Base-by-base conservation (phyloP, 148 eudicot species). In the Camellia granthamiana region DNA sequence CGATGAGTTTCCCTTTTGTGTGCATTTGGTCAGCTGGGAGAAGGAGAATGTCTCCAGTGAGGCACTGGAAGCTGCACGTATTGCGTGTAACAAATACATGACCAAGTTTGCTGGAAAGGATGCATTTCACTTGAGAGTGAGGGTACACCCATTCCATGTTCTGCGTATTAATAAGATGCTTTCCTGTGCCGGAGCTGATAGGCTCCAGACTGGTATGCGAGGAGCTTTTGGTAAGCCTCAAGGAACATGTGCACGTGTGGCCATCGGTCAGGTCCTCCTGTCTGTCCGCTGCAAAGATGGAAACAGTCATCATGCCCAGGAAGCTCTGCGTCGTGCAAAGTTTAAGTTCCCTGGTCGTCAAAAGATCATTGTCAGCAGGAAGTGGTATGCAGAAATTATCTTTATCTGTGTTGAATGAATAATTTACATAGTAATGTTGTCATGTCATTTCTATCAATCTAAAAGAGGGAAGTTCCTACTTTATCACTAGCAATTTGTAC, bases 161-260 rank as follows among this genome's bases (percentile, higher is more conserved):
- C 81, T 90, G 62, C 89, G 92, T 74, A 90, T 90, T 16, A 90
- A 90, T 82, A 90, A 90, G 85, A 90, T 90, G 92, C 82, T 90
- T 72, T 90, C 92, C 11, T 89, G 92, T 84, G 92, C 92, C 75
- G 92, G 92, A 4, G 92, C 92, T 83, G 92, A 89, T 87, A 89
- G 92, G 82, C 90, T 89, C 80, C 92, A 90, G 76, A 90, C 92
- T 65, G 92, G 92, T 21, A 88, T 90, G 92, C 81, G 92, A 75
- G 92, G 92, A 19, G 92, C 92, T 79, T 90, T 90, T 79, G 92
- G 92, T 1, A 90, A 90, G 83, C 90, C 92, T 2, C 89, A 81
- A 70, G 89, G 92, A 19, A 75, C 75, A 3, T 90, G 92, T 86
- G 92, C 92, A 18, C 84, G 92, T 44, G 92, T 90, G 19, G 88